A percentile compares a stretch with the other conserved stretches of the same genome.
Evolutionary conservation across 78 protist species (phyloP).

Genomic region (Fonticula alba): DNA sequence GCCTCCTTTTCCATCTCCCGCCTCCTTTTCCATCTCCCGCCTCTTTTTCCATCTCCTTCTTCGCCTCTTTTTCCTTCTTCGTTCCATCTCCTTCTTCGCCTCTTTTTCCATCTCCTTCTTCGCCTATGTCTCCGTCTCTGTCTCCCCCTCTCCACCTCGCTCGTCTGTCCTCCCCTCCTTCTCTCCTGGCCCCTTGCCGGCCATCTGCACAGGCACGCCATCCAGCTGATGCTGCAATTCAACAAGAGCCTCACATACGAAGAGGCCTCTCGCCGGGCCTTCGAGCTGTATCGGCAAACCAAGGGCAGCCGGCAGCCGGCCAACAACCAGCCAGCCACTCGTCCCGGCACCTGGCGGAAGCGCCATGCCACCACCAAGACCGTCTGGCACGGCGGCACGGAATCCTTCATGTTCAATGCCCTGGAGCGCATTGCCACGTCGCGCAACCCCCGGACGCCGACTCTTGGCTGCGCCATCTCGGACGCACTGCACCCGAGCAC

Average conservation of each 20-base stretch:
- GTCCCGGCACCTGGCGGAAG: no score
- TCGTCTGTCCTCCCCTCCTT: conserved; percentile 7
- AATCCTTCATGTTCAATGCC: conserved; percentile 12
- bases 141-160: not conserved
- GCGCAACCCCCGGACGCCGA: conserved; percentile 2
- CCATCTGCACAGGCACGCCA: not conserved
- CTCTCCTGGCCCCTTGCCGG: conserved; percentile 13
- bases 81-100: no score
- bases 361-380: no score
- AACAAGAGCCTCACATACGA: not conserved
- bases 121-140: no score
- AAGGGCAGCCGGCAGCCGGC: conserved; percentile 5
- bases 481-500: not conserved
- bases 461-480: not conserved
- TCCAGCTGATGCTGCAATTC: not conserved
- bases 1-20: no score
- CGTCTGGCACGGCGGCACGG: conserved; percentile 5
- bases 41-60: no score
- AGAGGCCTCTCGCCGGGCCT: not conserved
- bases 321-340: no score
- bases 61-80: no score
- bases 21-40: no score
- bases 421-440: conserved; percentile 12
- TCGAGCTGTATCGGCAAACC: not conserved
- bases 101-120: no score